Evolutionary conservation across 257 asterid species (phyloP).

Genomic region (Nicotiana knightiana): DNA sequence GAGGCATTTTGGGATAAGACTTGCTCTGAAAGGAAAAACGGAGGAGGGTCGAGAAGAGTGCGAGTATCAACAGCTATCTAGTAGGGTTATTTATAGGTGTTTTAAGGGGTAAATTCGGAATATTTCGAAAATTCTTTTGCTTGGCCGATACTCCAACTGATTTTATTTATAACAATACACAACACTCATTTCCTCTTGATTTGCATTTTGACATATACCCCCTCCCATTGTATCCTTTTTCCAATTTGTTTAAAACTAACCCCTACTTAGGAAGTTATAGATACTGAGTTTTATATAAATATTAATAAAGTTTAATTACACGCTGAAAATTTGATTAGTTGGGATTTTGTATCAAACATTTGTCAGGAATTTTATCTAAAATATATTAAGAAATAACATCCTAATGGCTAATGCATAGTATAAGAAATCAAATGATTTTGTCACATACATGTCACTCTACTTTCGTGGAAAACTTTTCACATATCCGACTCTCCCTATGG

Average conservation of each 20-base stretch:
- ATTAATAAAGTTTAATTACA: not conserved
- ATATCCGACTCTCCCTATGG: not conserved
- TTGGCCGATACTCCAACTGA: not conserved
- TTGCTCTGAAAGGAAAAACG: not conserved
- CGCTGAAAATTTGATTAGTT: not conserved
- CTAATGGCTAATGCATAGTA: not conserved
- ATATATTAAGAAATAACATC: not conserved
- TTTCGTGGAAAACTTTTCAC: not conserved
- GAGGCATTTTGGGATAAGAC: not conserved
- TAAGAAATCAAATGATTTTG: not conserved
- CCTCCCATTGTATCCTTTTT: not conserved
- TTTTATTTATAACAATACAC: not conserved
- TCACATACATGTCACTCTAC: not conserved
- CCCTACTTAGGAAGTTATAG: no score
- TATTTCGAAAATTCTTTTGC: not conserved
- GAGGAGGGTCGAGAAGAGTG: not conserved
- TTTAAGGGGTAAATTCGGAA: not conserved
- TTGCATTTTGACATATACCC: not conserved
- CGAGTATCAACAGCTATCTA: not conserved
- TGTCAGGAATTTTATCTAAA: not conserved
- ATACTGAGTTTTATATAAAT: no score
- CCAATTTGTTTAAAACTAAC: no score
- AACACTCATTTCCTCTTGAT: not conserved
- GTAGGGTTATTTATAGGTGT: not conserved
- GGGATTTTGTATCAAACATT: not conserved